Conservation (phyloP, 805 yeast species). For the Teunomyces funiuensis region DNA sequence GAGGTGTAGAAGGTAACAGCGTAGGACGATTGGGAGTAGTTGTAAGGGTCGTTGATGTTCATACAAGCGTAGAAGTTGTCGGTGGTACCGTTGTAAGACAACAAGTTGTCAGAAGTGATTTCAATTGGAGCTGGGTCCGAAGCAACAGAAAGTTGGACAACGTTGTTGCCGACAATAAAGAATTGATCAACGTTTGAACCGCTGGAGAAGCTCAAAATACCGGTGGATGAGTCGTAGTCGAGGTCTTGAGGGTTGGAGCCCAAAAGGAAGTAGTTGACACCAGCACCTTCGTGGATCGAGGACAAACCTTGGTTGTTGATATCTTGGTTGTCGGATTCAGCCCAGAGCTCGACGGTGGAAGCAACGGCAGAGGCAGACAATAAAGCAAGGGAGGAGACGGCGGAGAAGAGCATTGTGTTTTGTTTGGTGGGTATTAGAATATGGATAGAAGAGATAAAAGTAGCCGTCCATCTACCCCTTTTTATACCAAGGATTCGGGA, state of each 20-base stretch:
- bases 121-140: constrained; percentile 9
- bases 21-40: constrained; percentile 25
- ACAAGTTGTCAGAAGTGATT: constrained; percentile 18
- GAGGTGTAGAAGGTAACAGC: constrained; percentile 22
- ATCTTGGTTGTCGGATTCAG: constrained; percentile 2
- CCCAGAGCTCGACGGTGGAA: constrained; percentile 6
- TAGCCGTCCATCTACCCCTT: background rate
- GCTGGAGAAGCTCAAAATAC: background rate
- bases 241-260: constrained; percentile 19
- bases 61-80: constrained; percentile 39
- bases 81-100: constrained; percentile 29
- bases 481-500: background rate
- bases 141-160: constrained; percentile 14
- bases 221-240: constrained; percentile 17
- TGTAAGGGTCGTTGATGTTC: constrained; percentile 46
- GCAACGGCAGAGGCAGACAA: constrained; percentile 6
- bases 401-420: constrained; percentile 7
- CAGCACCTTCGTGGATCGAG: constrained; percentile 45
- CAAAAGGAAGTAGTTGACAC: constrained; percentile 38
- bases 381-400: constrained; percentile 7
- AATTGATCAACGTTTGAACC: background rate
- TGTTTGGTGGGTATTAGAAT: background rate
- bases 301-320: constrained; percentile 9
- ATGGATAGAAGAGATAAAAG: background rate
- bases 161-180: constrained; percentile 5